Evolutionary conservation across 495 filamentous ascomycete species (phyloP).

Genomic region (Sordaria brevicollis): DNA sequence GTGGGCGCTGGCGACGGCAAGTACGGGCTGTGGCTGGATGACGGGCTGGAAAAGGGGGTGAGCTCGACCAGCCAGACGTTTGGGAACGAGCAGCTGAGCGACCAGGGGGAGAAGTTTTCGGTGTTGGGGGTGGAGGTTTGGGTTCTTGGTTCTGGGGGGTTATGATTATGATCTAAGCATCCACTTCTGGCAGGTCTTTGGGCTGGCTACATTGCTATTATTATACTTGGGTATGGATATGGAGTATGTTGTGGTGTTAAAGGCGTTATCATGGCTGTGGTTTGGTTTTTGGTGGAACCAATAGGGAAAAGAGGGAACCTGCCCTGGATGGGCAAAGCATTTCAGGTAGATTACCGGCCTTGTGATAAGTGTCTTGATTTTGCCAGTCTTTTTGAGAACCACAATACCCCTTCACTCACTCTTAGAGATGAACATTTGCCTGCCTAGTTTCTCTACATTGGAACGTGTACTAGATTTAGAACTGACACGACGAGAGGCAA

Average conservation of each 20-base stretch:
- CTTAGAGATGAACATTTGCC: neutral
- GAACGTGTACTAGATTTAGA: neutral
- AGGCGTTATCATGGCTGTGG: neutral
- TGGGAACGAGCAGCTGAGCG: conserved; percentile 90
- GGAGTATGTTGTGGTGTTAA: neutral
- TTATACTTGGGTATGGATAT: neutral
- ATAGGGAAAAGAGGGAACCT: neutral
- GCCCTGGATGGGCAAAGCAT: neutral
- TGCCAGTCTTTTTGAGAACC: neutral
- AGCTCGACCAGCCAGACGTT: conserved; percentile 79
- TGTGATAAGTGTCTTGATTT: neutral
- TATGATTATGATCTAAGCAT: neutral
- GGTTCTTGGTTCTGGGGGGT: conserved; percentile 47
- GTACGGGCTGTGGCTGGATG: conserved; percentile 89
- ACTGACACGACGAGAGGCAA: neutral
- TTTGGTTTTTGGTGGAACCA: neutral
- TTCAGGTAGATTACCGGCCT: neutral
- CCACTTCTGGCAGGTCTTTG: neutral
- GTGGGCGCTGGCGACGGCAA: conserved; percentile 81
- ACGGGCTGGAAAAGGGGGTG: conserved; percentile 75
- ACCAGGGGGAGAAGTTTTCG: conserved; percentile 88
- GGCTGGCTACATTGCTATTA: too few species aligned
- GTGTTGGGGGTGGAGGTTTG: conserved; percentile 87
- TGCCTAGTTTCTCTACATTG: neutral
- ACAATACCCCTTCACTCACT: neutral